Base-by-base conservation (phyloP, 768 basidiomycete species). In the Cystobasidium ongulense region DNA sequence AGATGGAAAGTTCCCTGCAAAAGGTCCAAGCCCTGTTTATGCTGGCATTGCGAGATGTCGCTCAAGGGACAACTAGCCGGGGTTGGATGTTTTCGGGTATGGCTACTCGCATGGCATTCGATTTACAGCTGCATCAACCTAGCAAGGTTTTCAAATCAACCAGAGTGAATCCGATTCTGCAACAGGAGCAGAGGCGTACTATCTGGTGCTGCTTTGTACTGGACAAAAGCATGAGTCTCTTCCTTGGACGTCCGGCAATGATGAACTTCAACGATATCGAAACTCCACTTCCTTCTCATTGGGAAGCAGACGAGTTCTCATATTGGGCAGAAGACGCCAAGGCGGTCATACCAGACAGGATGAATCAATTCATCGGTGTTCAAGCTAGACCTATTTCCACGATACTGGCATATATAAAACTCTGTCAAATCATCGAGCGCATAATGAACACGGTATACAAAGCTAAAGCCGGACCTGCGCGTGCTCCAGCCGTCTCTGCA, bases 311-410 rank as follows among this genome's bases (percentile, higher is more conserved):
- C 27, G 57, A 59, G 23, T 59, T 59, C 27, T 59, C 57, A 13
- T 59, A 59, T 35, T 59, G 57, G 57, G 57, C 57, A 31, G 57
- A 59, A 23, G 57, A 59, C 29, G 57, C 57, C 25, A 59, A 59
- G 27, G 57, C 57, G 11, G 57, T 59, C 4, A 59, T 59, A 27
- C 57, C 57, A 5, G 57, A 59, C 57, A 59, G 57, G 27, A 27
- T 59, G 33, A 27, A 59, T 15, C 29, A 27, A 35, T 59, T 59
- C 27, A 21, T 59, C 23, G 57, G 57, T 4, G 57, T 59, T 27
- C 57, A 59, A 21, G 57, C 57, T 29, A 59, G 57, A 59, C 57
- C 57, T 11, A 35, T 59, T 23, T 15, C 11, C 15, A 59, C 57
- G 5, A 15, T 31, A 3, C 11, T 59, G 11, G 57, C 57, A 5